Percentiles rank a stretch among this genome's conserved stretches.
phyloP scores from a whole-genome alignment of 2,329 filamentous ascomycete species.

The Zasmidium citrigriseum region DNA sequence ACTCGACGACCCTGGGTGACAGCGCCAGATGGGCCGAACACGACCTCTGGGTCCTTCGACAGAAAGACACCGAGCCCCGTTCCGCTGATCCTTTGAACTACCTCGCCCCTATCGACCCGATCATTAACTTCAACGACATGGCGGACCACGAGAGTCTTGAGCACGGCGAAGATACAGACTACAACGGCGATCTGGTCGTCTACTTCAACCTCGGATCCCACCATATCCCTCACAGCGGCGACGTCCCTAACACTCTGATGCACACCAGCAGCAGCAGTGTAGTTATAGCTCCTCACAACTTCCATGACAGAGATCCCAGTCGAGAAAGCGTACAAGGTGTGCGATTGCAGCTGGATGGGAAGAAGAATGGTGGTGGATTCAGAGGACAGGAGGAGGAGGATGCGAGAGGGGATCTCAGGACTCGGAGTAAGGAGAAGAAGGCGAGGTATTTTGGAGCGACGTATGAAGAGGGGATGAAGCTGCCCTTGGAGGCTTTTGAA shows the following conservation, averaged over 20 bases:
- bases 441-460: slow-evolving; percentile 33
- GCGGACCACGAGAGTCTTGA: slow-evolving; percentile 50
- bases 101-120: slow-evolving; percentile 49
- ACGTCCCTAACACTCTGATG: slow-evolving; percentile 36
- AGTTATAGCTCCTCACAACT: slow-evolving; percentile 38
- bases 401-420: slow-evolving; percentile 16
- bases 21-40: slow-evolving; percentile 53
- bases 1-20: slow-evolving; percentile 50
- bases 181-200: slow-evolving; percentile 40
- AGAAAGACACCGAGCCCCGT: slow-evolving; percentile 55
- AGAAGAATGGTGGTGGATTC: slow-evolving; percentile 26
- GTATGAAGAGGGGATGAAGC: slow-evolving; percentile 26
- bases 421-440: slow-evolving; percentile 13
- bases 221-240: slow-evolving; percentile 42
- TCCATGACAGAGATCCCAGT: slow-evolving; percentile 31
- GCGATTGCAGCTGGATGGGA: slow-evolving; percentile 30
- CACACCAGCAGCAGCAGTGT: slow-evolving; percentile 31
- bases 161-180: slow-evolving; percentile 34
- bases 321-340: slow-evolving; percentile 33
- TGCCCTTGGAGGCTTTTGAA: slow-evolving; percentile 29
- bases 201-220: slow-evolving; percentile 58
- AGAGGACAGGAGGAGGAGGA: slow-evolving; percentile 14
- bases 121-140: slow-evolving; percentile 54
- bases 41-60: slow-evolving; percentile 54
- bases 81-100: slow-evolving; percentile 50